phyloP scores from a whole-genome alignment of 2,329 filamentous ascomycete genomes.

The Chrysosporium queenslandicum region DNA sequence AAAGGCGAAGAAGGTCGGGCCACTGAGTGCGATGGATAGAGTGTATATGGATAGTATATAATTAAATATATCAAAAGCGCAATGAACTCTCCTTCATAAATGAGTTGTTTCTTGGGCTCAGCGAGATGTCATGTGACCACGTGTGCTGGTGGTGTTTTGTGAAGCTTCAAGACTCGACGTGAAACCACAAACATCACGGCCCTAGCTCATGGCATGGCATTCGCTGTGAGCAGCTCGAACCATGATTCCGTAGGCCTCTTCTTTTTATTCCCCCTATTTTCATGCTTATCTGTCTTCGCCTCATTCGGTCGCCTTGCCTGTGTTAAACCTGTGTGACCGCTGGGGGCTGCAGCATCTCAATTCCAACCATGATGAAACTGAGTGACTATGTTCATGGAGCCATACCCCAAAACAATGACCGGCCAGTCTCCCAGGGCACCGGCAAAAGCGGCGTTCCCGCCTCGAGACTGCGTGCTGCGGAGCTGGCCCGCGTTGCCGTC shows the following conservation, averaged over 20 bases:
- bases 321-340: too few species aligned
- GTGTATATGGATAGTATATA: conserved; percentile 21
- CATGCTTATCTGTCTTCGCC: too few species aligned
- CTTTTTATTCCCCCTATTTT: too few species aligned
- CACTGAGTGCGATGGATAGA: conserved; percentile 24
- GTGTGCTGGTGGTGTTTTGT: neutral
- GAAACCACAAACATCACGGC: neutral
- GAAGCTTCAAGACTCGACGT: neutral
- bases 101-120: too few species aligned
- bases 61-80: neutral
- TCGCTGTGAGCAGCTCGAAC: neutral
- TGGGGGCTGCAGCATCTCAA: neutral
- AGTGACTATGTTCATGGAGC: conserved; percentile 33
- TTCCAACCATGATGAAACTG: conserved; percentile 27
- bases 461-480: conserved; percentile 27
- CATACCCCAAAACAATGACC: conserved; percentile 9
- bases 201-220: neutral
- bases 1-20: conserved; percentile 25
- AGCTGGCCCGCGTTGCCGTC: conserved; percentile 29
- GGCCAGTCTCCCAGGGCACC: conserved; percentile 25
- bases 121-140: conserved; percentile 12
- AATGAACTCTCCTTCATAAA: too few species aligned
- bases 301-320: too few species aligned
- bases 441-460: conserved; percentile 15
- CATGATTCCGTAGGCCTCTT: neutral